These are phyloP conservation scores for Physocladia obscura DNA, from an alignment of 192 early-diverging fungal species.

Conservation along the genomic window DNA sequence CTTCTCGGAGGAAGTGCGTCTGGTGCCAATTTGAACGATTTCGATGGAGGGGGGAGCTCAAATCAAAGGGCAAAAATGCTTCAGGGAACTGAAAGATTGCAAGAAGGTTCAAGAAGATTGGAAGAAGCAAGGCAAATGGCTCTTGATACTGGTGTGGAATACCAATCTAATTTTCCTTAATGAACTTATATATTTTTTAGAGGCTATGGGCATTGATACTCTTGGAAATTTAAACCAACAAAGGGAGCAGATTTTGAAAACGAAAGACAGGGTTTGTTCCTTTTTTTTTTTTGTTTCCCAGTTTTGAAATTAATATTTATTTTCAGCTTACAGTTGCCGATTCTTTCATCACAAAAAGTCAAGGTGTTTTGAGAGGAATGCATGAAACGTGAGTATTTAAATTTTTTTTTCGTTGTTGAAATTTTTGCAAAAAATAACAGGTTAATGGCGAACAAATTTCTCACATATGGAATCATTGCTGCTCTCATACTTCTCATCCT, in stretches of 20 bases:
- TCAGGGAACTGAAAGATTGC: slow-evolving; percentile 82
- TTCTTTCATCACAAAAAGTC: slow-evolving; percentile 54
- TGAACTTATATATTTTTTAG: slow-evolving; percentile 32
- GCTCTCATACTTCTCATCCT: slow-evolving; percentile 79
- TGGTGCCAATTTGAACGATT: slow-evolving; percentile 36
- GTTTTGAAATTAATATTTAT: not conserved
- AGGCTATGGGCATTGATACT: slow-evolving; percentile 80
- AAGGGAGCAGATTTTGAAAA: slow-evolving; percentile 84
- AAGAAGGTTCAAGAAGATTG: slow-evolving; percentile 73
- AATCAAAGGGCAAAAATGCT: slow-evolving; percentile 79
- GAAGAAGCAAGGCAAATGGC: slow-evolving; percentile 87
- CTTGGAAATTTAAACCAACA: slow-evolving; percentile 81
- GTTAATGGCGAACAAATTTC: slow-evolving; percentile 83
- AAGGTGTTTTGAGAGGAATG: slow-evolving; percentile 60
- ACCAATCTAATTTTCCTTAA: not conserved
- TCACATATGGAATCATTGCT: slow-evolving; percentile 82
- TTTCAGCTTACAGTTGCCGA: slow-evolving; percentile 49
- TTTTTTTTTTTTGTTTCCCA: not conserved
- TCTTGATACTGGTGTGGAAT: slow-evolving; percentile 72
- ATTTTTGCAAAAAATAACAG: slow-evolving; percentile 39
- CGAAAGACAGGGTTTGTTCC: slow-evolving; percentile 73
- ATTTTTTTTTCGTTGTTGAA: slow-evolving; percentile 55
- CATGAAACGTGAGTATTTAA: slow-evolving; percentile 67
- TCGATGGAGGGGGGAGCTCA: slow-evolving; percentile 49
- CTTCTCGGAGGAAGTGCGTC: slow-evolving; percentile 32